Evolutionary conservation across 345 rosid genomes (phyloP).

Genomic region (Reutealis trisperma): DNA sequence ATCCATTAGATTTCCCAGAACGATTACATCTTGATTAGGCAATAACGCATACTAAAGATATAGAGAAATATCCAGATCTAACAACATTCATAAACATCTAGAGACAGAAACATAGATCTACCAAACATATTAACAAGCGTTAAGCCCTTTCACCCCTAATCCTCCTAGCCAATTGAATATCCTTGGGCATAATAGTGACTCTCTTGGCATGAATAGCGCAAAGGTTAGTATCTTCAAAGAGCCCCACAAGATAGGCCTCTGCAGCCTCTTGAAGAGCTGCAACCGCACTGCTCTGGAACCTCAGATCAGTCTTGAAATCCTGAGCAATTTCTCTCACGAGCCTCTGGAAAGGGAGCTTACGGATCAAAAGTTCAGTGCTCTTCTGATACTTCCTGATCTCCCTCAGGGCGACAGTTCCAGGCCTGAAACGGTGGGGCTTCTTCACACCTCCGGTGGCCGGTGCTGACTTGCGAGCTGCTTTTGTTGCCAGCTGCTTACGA

Average conservation of each 20-base stretch:
- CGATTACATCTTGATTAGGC: neutral
- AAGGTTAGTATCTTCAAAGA: slow-evolving; percentile 12
- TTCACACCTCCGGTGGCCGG: slow-evolving; percentile 25
- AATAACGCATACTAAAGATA: neutral
- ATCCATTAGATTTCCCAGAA: neutral
- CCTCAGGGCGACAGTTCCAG: slow-evolving; percentile 15
- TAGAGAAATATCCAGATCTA: neutral
- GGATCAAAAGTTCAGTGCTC: slow-evolving; percentile 21
- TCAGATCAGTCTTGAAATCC: slow-evolving; percentile 24
- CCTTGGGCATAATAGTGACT: slow-evolving; percentile 23
- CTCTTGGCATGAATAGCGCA: slow-evolving; percentile 22
- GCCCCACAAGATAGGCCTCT: slow-evolving; percentile 18
- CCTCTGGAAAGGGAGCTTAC: slow-evolving; percentile 22
- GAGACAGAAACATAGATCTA: neutral
- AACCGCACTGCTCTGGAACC: slow-evolving; percentile 20
- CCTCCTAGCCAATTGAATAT: slow-evolving; percentile 20
- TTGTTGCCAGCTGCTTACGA: slow-evolving; percentile 17
- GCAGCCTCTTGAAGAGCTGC: slow-evolving; percentile 16
- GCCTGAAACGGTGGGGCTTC: slow-evolving; percentile 26
- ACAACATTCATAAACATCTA: neutral
- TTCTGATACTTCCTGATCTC: slow-evolving; percentile 24
- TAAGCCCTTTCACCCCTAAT: slow-evolving; percentile 22
- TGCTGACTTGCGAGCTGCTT: slow-evolving; percentile 18
- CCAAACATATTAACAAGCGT: neutral
- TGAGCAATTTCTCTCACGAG: slow-evolving; percentile 24